Conservation (phyloP, 2,329 filamentous ascomycete species). For the Fusarium armeniacum region DNA sequence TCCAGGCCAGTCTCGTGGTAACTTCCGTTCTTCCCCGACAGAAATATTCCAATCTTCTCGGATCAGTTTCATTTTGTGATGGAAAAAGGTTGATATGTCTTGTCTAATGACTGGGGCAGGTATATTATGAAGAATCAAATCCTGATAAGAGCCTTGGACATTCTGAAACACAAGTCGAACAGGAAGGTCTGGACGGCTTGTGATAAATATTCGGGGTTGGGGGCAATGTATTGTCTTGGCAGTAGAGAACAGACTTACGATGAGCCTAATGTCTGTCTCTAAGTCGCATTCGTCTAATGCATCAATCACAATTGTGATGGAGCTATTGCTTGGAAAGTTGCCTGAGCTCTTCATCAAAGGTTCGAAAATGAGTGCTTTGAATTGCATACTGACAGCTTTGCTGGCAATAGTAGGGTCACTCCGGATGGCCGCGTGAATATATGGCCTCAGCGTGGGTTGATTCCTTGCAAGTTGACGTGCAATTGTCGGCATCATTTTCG, state of each 20-base stretch:
- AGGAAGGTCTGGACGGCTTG: conserved; percentile 59
- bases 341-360: background rate
- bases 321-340: rapidly evolving
- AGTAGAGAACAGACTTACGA: background rate
- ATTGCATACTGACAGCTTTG: background rate
- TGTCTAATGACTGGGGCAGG: conserved; percentile 48
- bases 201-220: conserved; percentile 55
- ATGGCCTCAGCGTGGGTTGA: rapidly evolving
- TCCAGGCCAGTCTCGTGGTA: background rate
- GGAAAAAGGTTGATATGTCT: conserved; percentile 52
- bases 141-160: conserved; percentile 40
- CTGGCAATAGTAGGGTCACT: background rate
- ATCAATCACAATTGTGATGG: background rate
- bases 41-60: background rate
- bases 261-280: background rate
- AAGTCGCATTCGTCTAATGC: background rate
- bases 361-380: rapidly evolving
- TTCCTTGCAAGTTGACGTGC: background rate
- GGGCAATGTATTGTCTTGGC: conserved; percentile 18
- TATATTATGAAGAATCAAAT: conserved; percentile 56
- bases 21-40: too few species aligned
- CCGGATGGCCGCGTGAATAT: rapidly evolving
- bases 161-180: conserved; percentile 55
- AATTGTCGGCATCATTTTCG: rapidly evolving
- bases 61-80: rapidly evolving